Evolutionary conservation across 495 filamentous ascomycete genomes (phyloP), one percentile per base, ranked within the genome.

Genomic region (Penicillium alfredii): DNA sequence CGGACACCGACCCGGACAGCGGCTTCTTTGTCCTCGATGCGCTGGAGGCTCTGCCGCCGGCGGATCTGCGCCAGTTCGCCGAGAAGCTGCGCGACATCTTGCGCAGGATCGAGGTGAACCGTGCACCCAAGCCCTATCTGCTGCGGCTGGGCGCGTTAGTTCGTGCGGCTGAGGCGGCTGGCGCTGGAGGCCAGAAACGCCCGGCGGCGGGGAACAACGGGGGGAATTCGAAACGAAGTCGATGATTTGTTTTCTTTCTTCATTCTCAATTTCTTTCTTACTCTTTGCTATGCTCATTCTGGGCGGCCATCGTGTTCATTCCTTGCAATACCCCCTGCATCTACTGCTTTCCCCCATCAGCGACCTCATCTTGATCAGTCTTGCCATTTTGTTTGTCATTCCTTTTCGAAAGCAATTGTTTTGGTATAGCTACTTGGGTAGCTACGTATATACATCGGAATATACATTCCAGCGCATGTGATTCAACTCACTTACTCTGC

Each of bases 21-120:
- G 56, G 58, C 8, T 55, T 55, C 19, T 73, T 74, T 33, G 53
- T 72, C 10, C 40, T 75, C 15, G 61, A 69, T 45, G 62, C 54
- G 9, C 57, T 75, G 9, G 58, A 59, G 20, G 21, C 51, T 7
- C 51, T 72, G 6, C 51, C 60, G 4, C 42, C 53, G 8, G 35
- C 51, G 3, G 58, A 59, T 37, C 58, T 71, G 2, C 29, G 47
- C 13, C 61, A 57, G 32, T 61, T 57, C 33, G 36, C 49, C 10
- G 37, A 44, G 8, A 60, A 40, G 13, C 47, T 73, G 17, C 47
- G 45, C n/a, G 55, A 55, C 8, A 48, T 61, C 6, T 60, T 65
- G 6, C 43, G 53, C n/a, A 60, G 55, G 37, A 49, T 61, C 29
- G 66, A 68, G 32, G 60, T 68, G 16, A 59, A 65, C 28, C 60